These are phyloP conservation scores for Meyerozyma athensensis DNA, from an alignment of 1,139 yeast species.

Conservation along the genomic window DNA sequence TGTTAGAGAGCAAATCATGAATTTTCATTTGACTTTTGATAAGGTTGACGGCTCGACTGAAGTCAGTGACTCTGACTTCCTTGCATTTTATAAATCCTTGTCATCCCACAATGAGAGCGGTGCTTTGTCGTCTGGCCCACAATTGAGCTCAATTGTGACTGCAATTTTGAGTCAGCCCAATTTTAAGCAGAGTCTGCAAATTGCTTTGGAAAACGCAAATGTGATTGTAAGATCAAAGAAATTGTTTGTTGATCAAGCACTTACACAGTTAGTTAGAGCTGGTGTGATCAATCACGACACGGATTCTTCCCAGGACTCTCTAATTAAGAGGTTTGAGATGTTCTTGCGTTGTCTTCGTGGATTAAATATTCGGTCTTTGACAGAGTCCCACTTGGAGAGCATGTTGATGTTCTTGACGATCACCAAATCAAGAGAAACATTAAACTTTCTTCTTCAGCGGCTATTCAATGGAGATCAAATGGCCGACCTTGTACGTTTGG, in stretches of 20 bases:
- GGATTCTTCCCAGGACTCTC: background rate
- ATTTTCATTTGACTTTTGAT: no score
- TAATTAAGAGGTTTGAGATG: slow-evolving; percentile 11
- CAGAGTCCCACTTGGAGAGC: slow-evolving; percentile 20
- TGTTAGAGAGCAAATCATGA: background rate
- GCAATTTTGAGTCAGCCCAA: background rate
- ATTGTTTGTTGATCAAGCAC: background rate
- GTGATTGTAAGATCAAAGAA: background rate
- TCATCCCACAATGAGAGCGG: background rate
- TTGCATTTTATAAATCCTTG: background rate
- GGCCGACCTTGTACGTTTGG: slow-evolving; percentile 12
- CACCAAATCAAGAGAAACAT: slow-evolving; percentile 19
- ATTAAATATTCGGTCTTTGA: slow-evolving; percentile 16
- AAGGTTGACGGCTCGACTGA: no score
- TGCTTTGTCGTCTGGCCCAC: background rate
- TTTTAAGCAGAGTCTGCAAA: background rate
- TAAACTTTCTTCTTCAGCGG: slow-evolving; percentile 27
- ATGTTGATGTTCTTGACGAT: slow-evolving; percentile 26
- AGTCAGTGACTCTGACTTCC: background rate
- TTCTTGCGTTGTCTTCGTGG: slow-evolving; percentile 22
- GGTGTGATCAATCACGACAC: background rate
- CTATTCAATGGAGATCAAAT: slow-evolving; percentile 13
- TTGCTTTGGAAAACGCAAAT: background rate
- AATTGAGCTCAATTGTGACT: slow-evolving; percentile 2
- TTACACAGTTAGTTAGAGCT: background rate